Base-by-base conservation (phyloP, 148 eudicot genomes). In the Rhododendron ferrugineum region DNA sequence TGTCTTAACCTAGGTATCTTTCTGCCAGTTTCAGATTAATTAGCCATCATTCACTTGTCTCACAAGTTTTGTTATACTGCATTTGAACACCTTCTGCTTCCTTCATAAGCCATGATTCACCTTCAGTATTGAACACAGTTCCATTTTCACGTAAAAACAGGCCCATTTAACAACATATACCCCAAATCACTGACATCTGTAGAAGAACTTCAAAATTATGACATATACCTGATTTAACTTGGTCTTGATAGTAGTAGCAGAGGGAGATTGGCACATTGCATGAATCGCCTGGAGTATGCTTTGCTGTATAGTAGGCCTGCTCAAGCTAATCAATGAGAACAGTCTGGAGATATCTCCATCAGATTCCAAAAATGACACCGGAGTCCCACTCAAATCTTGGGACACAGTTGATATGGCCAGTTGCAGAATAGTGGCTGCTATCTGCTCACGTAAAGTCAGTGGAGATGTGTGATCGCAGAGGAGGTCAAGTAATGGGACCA, bases 251-350 rank as follows among this genome's bases (percentile, higher is more conserved):
- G 47, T 64, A 22, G 52, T 1, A 66, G 87, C 83, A 80, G 89
- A 85, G 66, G 92, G 89, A 88, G 89, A 88, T 28, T 60, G 89
- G 68, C 92, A 90, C 88, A 90, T 86, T 82, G 89, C 90, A 80
- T 83, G 88, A 56, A 90, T 87, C 32, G 88, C 84, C 58, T 58
- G 84, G n/a, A 90, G 87, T 34, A 90, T 86, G 72, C 79, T 54
- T 80, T 90, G 84, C 84, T 88, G 90, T 82, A 88, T 80, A 64
- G 58, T 18, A 30, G 90, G 87, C 14, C 80, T 62, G 1, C 78
- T 49, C 70, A 85, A 82, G 80, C 50, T 84, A 74, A 88, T 84
- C 58, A 87, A 78, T 49, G 90, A 88, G 86, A 88, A 90, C 13
- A 90, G 83, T 26, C 83, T 78, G 32, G 18, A 76, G 37, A 88